A percentile compares a stretch with the other conserved stretches of the same genome.
These are phyloP conservation scores for Termitomyces sp. DNA, from an alignment of 768 basidiomycete species.

Conservation along the genomic window DNA sequence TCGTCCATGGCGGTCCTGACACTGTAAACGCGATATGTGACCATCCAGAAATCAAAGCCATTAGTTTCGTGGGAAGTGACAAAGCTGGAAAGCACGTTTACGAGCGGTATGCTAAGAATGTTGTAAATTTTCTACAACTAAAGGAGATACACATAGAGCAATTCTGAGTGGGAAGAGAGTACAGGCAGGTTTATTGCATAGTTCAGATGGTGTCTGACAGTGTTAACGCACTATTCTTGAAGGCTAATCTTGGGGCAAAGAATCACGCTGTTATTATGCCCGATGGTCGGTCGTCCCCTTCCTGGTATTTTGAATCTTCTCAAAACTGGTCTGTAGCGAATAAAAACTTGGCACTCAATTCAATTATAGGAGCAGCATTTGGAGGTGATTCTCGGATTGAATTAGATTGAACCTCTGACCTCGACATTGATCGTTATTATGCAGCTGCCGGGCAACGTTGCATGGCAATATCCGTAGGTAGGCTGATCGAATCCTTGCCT, in stretches of 20 bases:
- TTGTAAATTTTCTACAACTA: neutral
- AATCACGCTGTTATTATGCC: conserved; percentile 94
- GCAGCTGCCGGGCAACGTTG: conserved; percentile 94
- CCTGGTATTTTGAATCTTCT: neutral
- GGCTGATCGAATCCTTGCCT: conserved; percentile 17
- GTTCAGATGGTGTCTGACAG: neutral
- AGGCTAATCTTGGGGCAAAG: conserved; percentile 86
- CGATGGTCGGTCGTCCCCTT: conserved; percentile 56
- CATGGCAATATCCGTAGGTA: conserved; percentile 93
- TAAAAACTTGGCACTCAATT: conserved; percentile 88
- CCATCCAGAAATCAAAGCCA: conserved; percentile 86
- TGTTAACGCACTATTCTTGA: neutral
- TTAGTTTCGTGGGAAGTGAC: conserved; percentile 96
- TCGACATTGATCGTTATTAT: conserved; percentile 12
- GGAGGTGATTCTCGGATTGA: conserved; percentile 56
- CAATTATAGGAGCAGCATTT: conserved; percentile 90
- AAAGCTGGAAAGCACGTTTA: conserved; percentile 93
- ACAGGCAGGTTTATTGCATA: conserved; percentile 40
- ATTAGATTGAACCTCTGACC: conserved; percentile 5
- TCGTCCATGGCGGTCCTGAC: conserved; percentile 86
- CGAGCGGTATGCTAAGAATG: conserved; percentile 52
- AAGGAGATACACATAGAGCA: conserved; percentile 48
- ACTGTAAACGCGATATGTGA: conserved; percentile 96
- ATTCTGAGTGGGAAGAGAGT: conserved; percentile 87
- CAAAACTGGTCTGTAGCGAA: conserved; percentile 53